Conservation (phyloP, 257 asterid species). For the Nicotiana attenuata region DNA sequence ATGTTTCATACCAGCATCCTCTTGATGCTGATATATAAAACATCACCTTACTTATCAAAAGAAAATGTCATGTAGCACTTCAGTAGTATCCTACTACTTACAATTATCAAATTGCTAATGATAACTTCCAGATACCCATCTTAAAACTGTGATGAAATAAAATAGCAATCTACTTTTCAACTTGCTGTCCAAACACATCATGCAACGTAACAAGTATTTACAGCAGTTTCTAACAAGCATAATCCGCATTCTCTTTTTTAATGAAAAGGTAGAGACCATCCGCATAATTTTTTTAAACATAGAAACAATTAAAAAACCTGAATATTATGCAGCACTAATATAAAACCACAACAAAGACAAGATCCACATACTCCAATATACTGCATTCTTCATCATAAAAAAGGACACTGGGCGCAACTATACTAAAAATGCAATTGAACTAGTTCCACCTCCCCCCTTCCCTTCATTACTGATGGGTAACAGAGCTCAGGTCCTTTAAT, state of each 20-base stretch:
- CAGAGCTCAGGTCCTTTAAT: not conserved
- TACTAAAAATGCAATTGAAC: conserved; percentile 1
- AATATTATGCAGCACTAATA: not conserved
- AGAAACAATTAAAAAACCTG: not conserved
- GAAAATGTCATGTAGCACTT: not conserved
- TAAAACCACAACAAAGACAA: not conserved
- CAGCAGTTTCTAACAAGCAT: not conserved
- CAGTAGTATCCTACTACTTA: conserved; percentile 1
- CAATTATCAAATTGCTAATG: not conserved
- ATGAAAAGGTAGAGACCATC: too few relatives aligned
- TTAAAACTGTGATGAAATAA: not conserved
- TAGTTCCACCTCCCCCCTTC: not conserved
- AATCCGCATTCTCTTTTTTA: not conserved
- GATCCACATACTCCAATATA: not conserved
- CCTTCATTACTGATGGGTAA: not conserved
- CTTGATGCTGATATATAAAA: not conserved
- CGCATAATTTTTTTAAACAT: not conserved
- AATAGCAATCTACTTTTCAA: not conserved
- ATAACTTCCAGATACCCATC: not conserved
- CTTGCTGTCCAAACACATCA: not conserved
- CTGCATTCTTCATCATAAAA: not conserved
- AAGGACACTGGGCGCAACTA: not conserved
- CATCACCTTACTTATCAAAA: not conserved
- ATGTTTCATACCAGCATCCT: conserved; percentile 3
- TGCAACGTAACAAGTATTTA: not conserved